Percentiles rank a stretch among this genome's conserved stretches.
Conservation (phyloP, 805 yeast genomes). For the Saccharomycopsis synnaedendra region DNA sequence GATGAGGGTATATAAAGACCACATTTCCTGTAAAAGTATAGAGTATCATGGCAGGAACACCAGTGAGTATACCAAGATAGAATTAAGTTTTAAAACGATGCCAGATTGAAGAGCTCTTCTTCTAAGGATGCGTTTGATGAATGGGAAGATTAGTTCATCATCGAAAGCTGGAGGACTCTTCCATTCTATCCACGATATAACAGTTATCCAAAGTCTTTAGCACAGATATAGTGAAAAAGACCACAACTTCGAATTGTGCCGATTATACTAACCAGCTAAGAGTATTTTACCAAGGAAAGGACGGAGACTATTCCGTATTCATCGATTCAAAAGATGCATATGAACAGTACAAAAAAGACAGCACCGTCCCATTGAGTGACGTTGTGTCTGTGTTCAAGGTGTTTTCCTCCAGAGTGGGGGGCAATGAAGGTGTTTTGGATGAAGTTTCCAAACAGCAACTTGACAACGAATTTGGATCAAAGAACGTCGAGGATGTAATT, state of each 20-base stretch:
- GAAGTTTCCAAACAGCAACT: constrained; percentile 60
- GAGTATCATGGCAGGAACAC: too few species aligned
- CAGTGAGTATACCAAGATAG: too few species aligned
- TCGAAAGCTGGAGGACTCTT: too few species aligned
- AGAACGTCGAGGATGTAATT: constrained; percentile 43
- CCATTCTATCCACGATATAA: too few species aligned
- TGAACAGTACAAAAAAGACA: constrained; percentile 36
- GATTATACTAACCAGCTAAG: constrained; percentile 21
- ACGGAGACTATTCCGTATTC: constrained; percentile 53
- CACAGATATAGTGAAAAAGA: too few species aligned
- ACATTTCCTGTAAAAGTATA: too few species aligned
- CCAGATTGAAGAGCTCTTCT: too few species aligned
- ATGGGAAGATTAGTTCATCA: too few species aligned
- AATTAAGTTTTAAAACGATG: too few species aligned
- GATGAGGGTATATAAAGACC: too few species aligned
- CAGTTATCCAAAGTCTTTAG: too few species aligned
- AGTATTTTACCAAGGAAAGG: constrained; percentile 54
- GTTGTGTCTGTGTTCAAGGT: constrained; percentile 56
- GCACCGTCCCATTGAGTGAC: constrained; percentile 44
- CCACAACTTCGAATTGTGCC: background rate
- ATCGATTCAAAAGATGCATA: constrained; percentile 41
- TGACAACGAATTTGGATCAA: constrained; percentile 56
- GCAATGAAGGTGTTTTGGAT: constrained; percentile 60
- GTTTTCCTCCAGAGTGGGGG: constrained; percentile 51
- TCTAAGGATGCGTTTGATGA: too few species aligned